Conservation (phyloP, 768 basidiomycete genomes). For the Boletus edulis region DNA sequence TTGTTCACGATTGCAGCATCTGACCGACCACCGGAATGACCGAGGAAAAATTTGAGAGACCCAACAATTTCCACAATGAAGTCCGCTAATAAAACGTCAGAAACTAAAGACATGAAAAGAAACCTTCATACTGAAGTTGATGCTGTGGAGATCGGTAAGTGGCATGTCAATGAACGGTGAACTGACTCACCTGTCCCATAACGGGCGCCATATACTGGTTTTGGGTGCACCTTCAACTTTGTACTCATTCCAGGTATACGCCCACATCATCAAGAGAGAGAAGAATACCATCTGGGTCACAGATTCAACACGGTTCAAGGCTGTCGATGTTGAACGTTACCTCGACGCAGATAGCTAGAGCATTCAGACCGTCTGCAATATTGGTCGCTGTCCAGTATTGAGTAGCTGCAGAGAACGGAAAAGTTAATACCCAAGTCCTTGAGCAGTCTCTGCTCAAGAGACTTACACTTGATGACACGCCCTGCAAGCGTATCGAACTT, state of each 20-base stretch:
- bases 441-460: neutral
- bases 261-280: conserved; percentile 76
- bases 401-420: conserved; percentile 44
- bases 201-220: conserved; percentile 64
- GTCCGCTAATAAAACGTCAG: conserved; percentile 45
- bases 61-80: conserved; percentile 63
- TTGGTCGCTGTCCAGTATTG: conserved; percentile 82
- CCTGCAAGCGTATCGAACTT: conserved; percentile 69
- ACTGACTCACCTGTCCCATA: conserved; percentile 55
- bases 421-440: neutral
- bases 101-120: neutral
- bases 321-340: conserved; percentile 34
- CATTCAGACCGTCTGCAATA: conserved; percentile 80
- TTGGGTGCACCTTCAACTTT: conserved; percentile 37
- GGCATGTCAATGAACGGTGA: neutral
- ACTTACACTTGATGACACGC: conserved; percentile 61
- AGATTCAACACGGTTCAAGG: conserved; percentile 4
- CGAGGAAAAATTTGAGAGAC: conserved; percentile 62
- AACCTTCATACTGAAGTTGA: conserved; percentile 43
- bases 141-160: conserved; percentile 27
- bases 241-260: conserved; percentile 75
- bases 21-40: conserved; percentile 20
- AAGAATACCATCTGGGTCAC: conserved; percentile 76
- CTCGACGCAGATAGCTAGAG: conserved; percentile 82
- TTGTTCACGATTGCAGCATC: conserved; percentile 18